These are phyloP conservation scores for sunflower (Helianthus annuus) DNA, from an alignment of 129 eudicot genomes.

Conservation along the genomic window HanXRQr2.0-SUNRISE NC_035435.2:126098676-126099175, in stretches of 20 bases:
- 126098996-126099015: slow-evolving; percentile 49
- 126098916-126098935: slow-evolving; percentile 32
- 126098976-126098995: slow-evolving; percentile 30
- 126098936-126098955: slow-evolving; percentile 37
- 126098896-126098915: slow-evolving; percentile 37
- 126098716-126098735: slow-evolving; percentile 37
- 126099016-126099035: not conserved
- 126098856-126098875: slow-evolving; percentile 2
- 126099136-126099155: too few species aligned
- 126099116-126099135: too few species aligned
- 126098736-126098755: slow-evolving; percentile 37
- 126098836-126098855: slow-evolving; percentile 34
- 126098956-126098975: slow-evolving; percentile 42
- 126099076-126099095: too few species aligned
- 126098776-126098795: slow-evolving; percentile 42
- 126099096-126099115: too few species aligned
- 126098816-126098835: slow-evolving; percentile 28
- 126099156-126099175: too few species aligned
- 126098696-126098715: slow-evolving; percentile 29
- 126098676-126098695: slow-evolving; percentile 36
- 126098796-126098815: slow-evolving; percentile 47
- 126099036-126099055: not conserved
- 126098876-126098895: slow-evolving; percentile 34
- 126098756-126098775: slow-evolving; percentile 50
- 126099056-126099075: too few species aligned